These are phyloP conservation scores for Colletotrichum musicola DNA, from an alignment of 2,329 filamentous ascomycete species.

Conservation along the genomic window DNA sequence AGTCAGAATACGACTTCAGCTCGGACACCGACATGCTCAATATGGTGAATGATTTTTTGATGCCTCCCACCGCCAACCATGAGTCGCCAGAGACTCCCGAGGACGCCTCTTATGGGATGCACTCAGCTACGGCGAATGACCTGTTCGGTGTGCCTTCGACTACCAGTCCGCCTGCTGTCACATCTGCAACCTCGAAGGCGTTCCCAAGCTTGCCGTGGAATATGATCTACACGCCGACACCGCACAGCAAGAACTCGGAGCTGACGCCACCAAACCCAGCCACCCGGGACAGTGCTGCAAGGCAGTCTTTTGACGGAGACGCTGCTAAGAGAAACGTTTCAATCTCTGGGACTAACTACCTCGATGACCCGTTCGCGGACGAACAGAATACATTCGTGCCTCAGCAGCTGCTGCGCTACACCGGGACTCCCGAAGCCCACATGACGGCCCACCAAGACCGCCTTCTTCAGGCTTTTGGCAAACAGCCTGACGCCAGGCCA, in stretches of 20 bases:
- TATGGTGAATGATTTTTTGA: slow-evolving; percentile 63
- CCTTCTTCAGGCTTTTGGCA: slow-evolving; percentile 51
- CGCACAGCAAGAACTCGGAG: slow-evolving; percentile 33
- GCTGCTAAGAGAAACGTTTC: slow-evolving; percentile 2
- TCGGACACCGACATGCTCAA: slow-evolving; percentile 56
- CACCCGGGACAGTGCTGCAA: slow-evolving; percentile 30
- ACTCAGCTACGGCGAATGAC: slow-evolving; percentile 63
- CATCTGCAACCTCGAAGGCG: slow-evolving; percentile 50
- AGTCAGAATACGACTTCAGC: slow-evolving; percentile 40
- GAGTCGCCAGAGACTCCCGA: slow-evolving; percentile 49
- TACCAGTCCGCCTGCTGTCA: slow-evolving; percentile 47
- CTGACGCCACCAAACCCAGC: slow-evolving; percentile 34
- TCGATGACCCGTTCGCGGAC: slow-evolving; percentile 48
- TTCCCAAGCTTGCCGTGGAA: slow-evolving; percentile 64
- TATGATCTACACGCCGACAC: slow-evolving; percentile 54
- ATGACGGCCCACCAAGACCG: slow-evolving; percentile 48
- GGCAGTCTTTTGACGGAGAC: slow-evolving; percentile 31
- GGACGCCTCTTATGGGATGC: slow-evolving; percentile 68
- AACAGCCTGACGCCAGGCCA: slow-evolving; percentile 29
- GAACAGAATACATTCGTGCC: slow-evolving; percentile 5
- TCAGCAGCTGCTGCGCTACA: slow-evolving; percentile 20
- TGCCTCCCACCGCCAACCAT: slow-evolving; percentile 58
- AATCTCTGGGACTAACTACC: slow-evolving; percentile 21
- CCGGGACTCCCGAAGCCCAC: slow-evolving; percentile 18
- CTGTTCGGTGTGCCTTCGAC: slow-evolving; percentile 58